These are phyloP conservation scores for Isatis tinctoria DNA, from an alignment of 345 rosid genomes.

Conservation along the genomic window DNA sequence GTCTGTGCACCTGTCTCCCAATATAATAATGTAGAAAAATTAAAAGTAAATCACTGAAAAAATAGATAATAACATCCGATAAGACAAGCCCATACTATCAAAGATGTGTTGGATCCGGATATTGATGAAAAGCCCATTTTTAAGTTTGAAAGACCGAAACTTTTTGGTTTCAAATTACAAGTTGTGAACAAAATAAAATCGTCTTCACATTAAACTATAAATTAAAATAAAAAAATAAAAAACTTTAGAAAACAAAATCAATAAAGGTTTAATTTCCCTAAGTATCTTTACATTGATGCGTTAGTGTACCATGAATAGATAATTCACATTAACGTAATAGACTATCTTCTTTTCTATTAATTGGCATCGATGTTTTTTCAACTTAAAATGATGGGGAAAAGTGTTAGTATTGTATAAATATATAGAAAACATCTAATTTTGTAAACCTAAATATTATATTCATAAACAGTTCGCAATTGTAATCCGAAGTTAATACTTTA, in stretches of 20 bases:
- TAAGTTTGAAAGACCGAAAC: not conserved
- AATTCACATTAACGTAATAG: not conserved
- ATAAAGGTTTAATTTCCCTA: too few relatives aligned
- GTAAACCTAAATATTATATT: too few relatives aligned
- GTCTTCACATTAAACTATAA: too few relatives aligned
- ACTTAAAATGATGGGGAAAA: too few relatives aligned
- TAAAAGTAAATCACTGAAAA: not conserved
- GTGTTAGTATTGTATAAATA: too few relatives aligned
- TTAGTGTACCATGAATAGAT: not conserved
- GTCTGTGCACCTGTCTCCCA: conserved; percentile 1
- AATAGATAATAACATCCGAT: not conserved
- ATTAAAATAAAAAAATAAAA: too few relatives aligned
- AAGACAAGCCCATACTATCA: conserved; percentile 1
- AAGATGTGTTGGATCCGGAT: not conserved
- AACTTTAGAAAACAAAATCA: too few relatives aligned
- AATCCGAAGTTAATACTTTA: too few relatives aligned
- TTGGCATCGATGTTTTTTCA: too few relatives aligned
- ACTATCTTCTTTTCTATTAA: not conserved
- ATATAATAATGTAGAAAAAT: not conserved
- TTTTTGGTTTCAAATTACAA: not conserved
- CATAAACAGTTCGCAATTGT: too few relatives aligned
- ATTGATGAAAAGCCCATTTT: not conserved
- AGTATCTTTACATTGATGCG: not conserved
- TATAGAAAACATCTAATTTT: too few relatives aligned
- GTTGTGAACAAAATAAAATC: not conserved